Evolutionary conservation across 345 rosid species (phyloP).

Genomic region (Stellera chamaejasme): DNA sequence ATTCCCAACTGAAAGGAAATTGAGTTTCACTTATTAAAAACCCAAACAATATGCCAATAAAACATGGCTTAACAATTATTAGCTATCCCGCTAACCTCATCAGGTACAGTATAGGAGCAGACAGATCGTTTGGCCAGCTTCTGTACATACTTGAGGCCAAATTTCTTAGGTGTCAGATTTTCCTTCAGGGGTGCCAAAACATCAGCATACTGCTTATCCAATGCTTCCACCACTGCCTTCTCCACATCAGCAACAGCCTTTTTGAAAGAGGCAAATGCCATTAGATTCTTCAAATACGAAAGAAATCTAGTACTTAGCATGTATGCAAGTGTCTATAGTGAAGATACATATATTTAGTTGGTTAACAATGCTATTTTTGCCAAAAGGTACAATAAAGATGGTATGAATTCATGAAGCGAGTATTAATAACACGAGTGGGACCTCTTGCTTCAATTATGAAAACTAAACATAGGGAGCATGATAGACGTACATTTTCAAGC

Average conservation of each 20-base stretch:
- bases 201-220: constrained; percentile 95
- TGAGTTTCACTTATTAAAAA: constrained; percentile 2
- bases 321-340: too few species aligned
- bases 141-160: constrained; percentile 87
- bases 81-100: constrained; percentile 50
- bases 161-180: constrained; percentile 78
- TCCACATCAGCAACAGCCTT: constrained; percentile 97
- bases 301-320: too few species aligned
- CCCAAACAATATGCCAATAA: constrained; percentile 10
- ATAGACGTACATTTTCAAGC: constrained; percentile 70
- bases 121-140: constrained; percentile 80
- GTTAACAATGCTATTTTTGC: too few species aligned
- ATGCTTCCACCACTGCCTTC: constrained; percentile 83
- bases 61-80: not conserved
- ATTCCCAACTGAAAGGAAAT: constrained; percentile 60
- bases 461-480: not conserved
- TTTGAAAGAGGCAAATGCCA: constrained; percentile 7
- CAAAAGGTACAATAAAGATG: too few species aligned
- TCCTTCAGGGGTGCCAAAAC: constrained; percentile 86
- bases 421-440: too few species aligned
- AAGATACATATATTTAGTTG: too few species aligned
- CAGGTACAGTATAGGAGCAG: constrained; percentile 66
- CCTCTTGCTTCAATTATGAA: not conserved
- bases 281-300: not conserved
- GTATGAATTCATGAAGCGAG: too few species aligned